These are phyloP conservation scores for Umbelopsis vinacea DNA, from an alignment of 192 early-diverging fungal genomes.

Conservation along the genomic window DNA sequence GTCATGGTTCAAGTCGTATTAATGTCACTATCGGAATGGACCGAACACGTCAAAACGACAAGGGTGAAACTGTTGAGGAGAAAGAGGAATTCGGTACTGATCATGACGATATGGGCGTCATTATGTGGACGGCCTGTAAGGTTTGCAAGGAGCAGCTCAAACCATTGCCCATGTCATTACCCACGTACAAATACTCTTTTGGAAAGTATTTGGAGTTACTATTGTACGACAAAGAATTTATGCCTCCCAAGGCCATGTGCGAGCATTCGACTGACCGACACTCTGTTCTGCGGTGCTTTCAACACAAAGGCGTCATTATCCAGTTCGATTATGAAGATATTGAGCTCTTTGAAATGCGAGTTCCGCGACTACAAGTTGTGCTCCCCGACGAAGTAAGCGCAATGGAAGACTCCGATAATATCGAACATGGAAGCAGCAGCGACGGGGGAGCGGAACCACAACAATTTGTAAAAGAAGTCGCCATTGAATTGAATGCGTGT, in stretches of 20 bases:
- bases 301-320: constrained; percentile 70
- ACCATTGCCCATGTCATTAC: constrained; percentile 69
- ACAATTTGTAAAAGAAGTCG: not conserved
- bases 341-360: constrained; percentile 68
- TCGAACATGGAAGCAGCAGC: not conserved
- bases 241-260: constrained; percentile 58
- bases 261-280: constrained; percentile 47
- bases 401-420: not conserved
- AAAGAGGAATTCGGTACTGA: not conserved
- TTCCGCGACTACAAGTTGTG: constrained; percentile 61
- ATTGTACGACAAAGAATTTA: constrained; percentile 69
- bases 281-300: constrained; percentile 78
- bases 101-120: constrained; percentile 44
- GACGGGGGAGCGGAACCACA: not conserved
- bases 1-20: constrained; percentile 55
- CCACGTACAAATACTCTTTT: constrained; percentile 86
- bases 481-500: not conserved
- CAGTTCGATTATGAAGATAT: constrained; percentile 74
- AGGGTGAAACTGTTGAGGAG: constrained; percentile 24
- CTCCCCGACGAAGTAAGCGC: not conserved
- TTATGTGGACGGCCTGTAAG: constrained; percentile 85
- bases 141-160: constrained; percentile 68
- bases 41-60: not conserved
- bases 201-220: constrained; percentile 90
- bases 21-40: constrained; percentile 49